A percentile compares a stretch with the other conserved stretches of the same genome.
Evolutionary conservation across 805 yeast genomes (phyloP).

Genomic region (Citeromyces matritensis): DNA sequence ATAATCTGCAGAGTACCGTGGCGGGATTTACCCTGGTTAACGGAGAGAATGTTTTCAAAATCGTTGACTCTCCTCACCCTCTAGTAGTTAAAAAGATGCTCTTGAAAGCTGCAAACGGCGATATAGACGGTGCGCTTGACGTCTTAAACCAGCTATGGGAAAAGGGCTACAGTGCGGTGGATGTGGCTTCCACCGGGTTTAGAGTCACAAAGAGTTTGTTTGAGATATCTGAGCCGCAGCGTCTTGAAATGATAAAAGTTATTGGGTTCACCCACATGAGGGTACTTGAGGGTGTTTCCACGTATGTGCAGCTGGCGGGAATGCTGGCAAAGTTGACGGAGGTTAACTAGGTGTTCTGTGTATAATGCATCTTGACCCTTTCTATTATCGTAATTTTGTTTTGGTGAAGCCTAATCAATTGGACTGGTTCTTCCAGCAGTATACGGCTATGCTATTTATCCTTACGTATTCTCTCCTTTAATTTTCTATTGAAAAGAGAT

Average conservation of each 20-base stretch:
- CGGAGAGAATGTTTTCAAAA: slow-evolving; percentile 84
- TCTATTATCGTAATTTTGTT: no score
- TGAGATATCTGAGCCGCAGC: slow-evolving; percentile 47
- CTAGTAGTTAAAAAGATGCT: slow-evolving; percentile 62
- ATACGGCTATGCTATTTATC: no score
- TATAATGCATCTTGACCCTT: no score
- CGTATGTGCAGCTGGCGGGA: slow-evolving; percentile 77
- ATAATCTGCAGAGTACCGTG: slow-evolving; percentile 84
- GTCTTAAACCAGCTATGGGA: slow-evolving; percentile 62
- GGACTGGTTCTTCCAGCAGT: no score
- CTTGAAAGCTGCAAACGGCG: slow-evolving; percentile 22
- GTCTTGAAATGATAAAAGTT: slow-evolving; percentile 68
- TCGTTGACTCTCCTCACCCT: slow-evolving; percentile 96
- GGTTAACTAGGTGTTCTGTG: no score
- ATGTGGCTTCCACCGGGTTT: slow-evolving; percentile 82
- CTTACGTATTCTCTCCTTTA: no score
- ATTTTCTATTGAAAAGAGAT: no score
- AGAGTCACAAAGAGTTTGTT: slow-evolving; percentile 70
- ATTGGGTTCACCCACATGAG: slow-evolving; percentile 90
- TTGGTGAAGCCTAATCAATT: no score
- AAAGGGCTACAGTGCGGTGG: slow-evolving; percentile 88
- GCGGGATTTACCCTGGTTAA: slow-evolving; percentile 90
- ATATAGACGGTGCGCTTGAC: slow-evolving; percentile 52
- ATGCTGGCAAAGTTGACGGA: slow-evolving; percentile 42
- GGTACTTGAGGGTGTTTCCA: slow-evolving; percentile 82